These are phyloP conservation scores for Metschnikowia peoriensis DNA, from an alignment of 805 yeast genomes.

Conservation along the genomic window DNA sequence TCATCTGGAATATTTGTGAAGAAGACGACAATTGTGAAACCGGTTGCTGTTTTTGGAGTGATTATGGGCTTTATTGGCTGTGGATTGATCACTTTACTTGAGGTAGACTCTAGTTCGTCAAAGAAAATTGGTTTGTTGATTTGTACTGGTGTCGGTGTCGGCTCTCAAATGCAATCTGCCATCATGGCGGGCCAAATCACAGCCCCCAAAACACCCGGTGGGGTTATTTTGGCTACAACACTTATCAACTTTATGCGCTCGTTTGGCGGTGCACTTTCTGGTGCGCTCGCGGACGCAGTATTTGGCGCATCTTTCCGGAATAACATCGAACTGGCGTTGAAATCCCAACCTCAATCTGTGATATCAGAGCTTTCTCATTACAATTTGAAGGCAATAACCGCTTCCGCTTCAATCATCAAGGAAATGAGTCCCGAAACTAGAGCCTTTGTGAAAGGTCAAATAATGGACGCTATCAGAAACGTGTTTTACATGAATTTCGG, in stretches of 20 bases:
- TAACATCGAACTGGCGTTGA: slow-evolving; percentile 8
- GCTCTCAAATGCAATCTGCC: slow-evolving; percentile 46
- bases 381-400: slow-evolving; percentile 15
- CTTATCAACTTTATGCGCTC: slow-evolving; percentile 44
- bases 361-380: slow-evolving; percentile 20
- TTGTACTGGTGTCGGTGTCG: slow-evolving; percentile 47
- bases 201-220: slow-evolving; percentile 52
- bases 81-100: slow-evolving; percentile 45
- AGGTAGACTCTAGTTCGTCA: slow-evolving; percentile 33
- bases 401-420: slow-evolving; percentile 15
- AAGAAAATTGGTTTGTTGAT: slow-evolving; percentile 46
- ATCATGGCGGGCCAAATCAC: slow-evolving; percentile 45
- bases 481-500: slow-evolving; percentile 43
- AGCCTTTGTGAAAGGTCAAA: slow-evolving; percentile 22
- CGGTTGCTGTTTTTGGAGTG: slow-evolving; percentile 36
- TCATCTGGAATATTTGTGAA: slow-evolving; percentile 38
- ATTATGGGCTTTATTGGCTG: slow-evolving; percentile 40
- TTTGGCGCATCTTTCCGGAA: slow-evolving; percentile 28
- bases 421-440: slow-evolving; percentile 21
- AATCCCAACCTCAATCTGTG: slow-evolving; percentile 16
- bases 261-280: slow-evolving; percentile 46
- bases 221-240: slow-evolving; percentile 47
- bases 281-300: slow-evolving; percentile 42
- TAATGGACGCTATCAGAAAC: slow-evolving; percentile 39
- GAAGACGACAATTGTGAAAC: slow-evolving; percentile 41